Conservation (phyloP, 2,329 filamentous ascomycete species). For the Septoria petroselini region DNA sequence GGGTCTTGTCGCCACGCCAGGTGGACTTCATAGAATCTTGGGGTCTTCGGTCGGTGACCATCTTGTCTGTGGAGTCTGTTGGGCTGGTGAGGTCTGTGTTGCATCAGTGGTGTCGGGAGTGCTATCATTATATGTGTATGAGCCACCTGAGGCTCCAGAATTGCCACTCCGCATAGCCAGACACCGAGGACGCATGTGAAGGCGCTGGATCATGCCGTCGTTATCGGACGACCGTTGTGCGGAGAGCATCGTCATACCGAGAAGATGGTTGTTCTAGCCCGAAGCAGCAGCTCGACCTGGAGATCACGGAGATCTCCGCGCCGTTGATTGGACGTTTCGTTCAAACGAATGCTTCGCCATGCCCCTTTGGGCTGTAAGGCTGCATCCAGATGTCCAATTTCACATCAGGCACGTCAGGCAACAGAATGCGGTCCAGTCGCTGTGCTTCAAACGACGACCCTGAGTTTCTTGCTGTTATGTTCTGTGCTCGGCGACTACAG, state of each 20-base stretch:
- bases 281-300: slow-evolving; percentile 5
- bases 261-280: slow-evolving; percentile 5
- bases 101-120: background rate
- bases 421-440: slow-evolving; percentile 7
- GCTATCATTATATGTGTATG: slow-evolving; percentile 3
- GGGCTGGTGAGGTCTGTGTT: background rate
- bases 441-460: no score
- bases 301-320: slow-evolving; percentile 2
- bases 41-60: slow-evolving; percentile 20
- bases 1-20: slow-evolving; percentile 24
- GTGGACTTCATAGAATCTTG: slow-evolving; percentile 29
- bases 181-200: slow-evolving; percentile 14
- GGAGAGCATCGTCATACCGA: slow-evolving; percentile 11
- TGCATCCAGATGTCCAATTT: background rate
- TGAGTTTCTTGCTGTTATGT: no score
- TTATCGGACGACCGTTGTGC: slow-evolving; percentile 6
- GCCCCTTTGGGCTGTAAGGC: slow-evolving; percentile 5
- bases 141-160: slow-evolving; percentile 8
- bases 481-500: no score
- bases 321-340: slow-evolving; percentile 9
- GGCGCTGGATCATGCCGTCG: slow-evolving; percentile 10
- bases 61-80: slow-evolving; percentile 9
- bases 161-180: slow-evolving; percentile 10
- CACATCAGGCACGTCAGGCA: slow-evolving; percentile 9
- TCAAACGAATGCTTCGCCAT: slow-evolving; percentile 11